These are phyloP conservation scores for Microbotryum intermedium DNA, from an alignment of 1,284 basidiomycete species.

Conservation along the genomic window DNA sequence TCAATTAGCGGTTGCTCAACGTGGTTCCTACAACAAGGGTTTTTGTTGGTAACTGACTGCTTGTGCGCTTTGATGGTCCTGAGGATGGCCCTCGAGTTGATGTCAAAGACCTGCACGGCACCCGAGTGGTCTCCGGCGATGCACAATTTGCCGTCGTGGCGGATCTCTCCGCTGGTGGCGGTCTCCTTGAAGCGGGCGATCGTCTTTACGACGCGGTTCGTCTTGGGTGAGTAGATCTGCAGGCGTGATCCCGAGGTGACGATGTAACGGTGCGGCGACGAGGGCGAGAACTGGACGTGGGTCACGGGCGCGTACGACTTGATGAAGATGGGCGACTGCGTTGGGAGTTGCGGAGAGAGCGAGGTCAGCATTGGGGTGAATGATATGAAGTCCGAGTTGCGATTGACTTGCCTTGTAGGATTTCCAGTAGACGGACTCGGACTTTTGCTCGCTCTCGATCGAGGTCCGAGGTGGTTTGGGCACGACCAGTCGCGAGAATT, in stretches of 20 bases:
- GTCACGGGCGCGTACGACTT: conserved; percentile 93
- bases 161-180: conserved; percentile 75
- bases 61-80: conserved; percentile 86
- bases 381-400: neutral
- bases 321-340: conserved; percentile 69
- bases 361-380: neutral
- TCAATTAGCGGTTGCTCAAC: neutral
- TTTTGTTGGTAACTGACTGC: conserved; percentile 46
- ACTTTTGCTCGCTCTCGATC: conserved; percentile 14
- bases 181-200: conserved; percentile 96
- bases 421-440: conserved; percentile 28
- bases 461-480: conserved; percentile 21
- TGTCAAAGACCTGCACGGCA: conserved; percentile 89
- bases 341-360: neutral
- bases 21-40: no score
- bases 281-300: conserved; percentile 75
- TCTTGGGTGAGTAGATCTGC: conserved; percentile 91
- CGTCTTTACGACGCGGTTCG: conserved; percentile 90
- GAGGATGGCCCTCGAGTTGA: conserved; percentile 86
- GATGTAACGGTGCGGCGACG: conserved; percentile 83
- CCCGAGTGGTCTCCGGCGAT: conserved; percentile 94
- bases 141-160: conserved; percentile 86
- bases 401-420: conserved; percentile 19
- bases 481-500: conserved; percentile 27
- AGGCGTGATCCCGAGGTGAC: conserved; percentile 90